Evolutionary conservation across 2,329 filamentous ascomycete species (phyloP).

Genomic region (Periconia sp.): DNA sequence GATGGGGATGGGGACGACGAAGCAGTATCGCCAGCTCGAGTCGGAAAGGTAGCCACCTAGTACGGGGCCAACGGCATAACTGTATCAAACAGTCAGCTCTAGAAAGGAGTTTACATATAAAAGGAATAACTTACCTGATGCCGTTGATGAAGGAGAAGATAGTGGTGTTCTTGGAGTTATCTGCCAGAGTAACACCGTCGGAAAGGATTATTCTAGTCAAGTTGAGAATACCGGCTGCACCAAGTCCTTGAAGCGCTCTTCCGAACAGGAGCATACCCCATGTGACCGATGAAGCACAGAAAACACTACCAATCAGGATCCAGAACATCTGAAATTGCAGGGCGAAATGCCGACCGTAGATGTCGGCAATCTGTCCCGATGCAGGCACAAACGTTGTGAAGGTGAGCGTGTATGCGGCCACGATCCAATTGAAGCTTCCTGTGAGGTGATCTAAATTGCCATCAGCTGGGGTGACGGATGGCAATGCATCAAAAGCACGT

Average conservation of each 20-base stretch:
- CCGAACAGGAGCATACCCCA: conserved; percentile 69
- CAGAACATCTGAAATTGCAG: conserved; percentile 63
- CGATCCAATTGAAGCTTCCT: conserved; percentile 62
- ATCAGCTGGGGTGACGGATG: conserved; percentile 6
- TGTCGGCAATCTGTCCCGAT: conserved; percentile 69
- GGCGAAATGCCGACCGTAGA: conserved; percentile 67
- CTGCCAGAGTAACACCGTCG: conserved; percentile 71
- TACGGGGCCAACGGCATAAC: conserved; percentile 67
- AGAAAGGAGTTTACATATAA: not conserved
- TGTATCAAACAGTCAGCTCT: conserved; percentile 6
- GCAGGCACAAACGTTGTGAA: conserved; percentile 71
- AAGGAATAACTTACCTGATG: conserved; percentile 43
- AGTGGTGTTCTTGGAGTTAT: conserved; percentile 71
- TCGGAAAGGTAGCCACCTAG: conserved; percentile 64
- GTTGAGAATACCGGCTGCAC: conserved; percentile 67
- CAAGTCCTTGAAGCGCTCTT: conserved; percentile 67
- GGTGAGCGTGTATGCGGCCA: conserved; percentile 71
- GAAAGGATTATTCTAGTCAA: conserved; percentile 68
- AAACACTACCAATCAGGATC: conserved; percentile 62
- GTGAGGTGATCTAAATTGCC: conserved; percentile 61
- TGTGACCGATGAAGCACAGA: conserved; percentile 65
- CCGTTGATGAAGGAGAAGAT: conserved; percentile 69
- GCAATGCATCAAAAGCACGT: conserved; percentile 22
- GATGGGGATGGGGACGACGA: conserved; percentile 57
- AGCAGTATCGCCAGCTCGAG: conserved; percentile 70